Percentiles rank a stretch among this genome's conserved stretches.
These are phyloP conservation scores for Striga asiatica DNA, from an alignment of 257 asterid species.

Conservation along the genomic window DNA sequence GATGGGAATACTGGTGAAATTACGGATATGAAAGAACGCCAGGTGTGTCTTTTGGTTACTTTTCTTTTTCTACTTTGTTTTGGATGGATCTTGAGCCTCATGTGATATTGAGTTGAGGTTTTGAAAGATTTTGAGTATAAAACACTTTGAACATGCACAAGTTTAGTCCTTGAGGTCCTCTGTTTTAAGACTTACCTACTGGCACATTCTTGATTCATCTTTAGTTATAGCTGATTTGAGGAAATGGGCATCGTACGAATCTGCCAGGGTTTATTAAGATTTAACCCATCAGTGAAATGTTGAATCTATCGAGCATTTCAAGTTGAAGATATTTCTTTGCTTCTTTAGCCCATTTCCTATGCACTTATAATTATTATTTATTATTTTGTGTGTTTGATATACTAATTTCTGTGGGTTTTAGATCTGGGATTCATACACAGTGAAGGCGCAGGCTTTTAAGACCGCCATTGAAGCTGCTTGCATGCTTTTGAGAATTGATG, in stretches of 20 bases:
- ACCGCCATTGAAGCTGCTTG: conserved; percentile 95
- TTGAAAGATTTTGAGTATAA: not conserved
- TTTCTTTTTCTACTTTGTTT: not conserved
- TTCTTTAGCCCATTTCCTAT: not conserved
- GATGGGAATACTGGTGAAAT: conserved; percentile 93
- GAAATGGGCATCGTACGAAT: too few species aligned
- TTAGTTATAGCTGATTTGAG: too few species aligned
- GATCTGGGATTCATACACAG: conserved; percentile 97
- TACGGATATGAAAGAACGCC: conserved; percentile 82
- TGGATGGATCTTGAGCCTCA: not conserved
- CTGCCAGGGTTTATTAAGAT: too few species aligned
- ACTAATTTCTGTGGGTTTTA: conserved; percentile 16
- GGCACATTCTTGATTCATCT: not conserved
- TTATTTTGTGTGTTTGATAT: not conserved
- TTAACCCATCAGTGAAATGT: too few species aligned
- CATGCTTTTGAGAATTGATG: conserved; percentile 93
- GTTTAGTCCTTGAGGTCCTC: not conserved
- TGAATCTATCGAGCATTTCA: too few species aligned
- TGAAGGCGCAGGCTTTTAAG: conserved; percentile 88
- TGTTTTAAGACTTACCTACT: not conserved
- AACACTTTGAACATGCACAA: not conserved
- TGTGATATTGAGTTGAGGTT: not conserved
- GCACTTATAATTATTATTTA: too few species aligned
- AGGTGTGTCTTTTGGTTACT: conserved; percentile 39
- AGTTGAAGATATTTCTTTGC: too few species aligned